phyloP scores from a whole-genome alignment of 2,329 filamentous ascomycete genomes.

The Lasiodiplodia hormozganensis region DNA sequence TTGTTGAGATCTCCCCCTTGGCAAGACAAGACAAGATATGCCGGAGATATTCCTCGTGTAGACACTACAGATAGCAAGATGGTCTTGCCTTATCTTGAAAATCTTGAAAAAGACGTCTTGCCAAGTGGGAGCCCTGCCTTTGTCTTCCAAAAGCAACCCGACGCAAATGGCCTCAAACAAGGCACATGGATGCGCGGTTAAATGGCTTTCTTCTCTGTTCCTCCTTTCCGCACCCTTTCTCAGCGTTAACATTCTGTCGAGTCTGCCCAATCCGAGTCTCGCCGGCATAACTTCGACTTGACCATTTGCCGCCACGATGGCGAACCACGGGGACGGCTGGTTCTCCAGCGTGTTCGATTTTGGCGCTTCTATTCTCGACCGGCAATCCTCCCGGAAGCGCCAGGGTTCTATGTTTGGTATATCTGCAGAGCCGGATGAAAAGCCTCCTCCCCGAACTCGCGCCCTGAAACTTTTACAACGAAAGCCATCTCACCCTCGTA shows the following conservation, averaged over 20 bases:
- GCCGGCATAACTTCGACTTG: neutral
- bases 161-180: neutral
- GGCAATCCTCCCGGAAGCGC: neutral
- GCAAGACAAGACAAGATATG: too few species aligned
- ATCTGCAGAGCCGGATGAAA: neutral
- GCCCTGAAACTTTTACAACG: neutral
- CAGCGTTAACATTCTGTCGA: neutral
- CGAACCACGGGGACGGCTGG: neutral
- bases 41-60: too few species aligned
- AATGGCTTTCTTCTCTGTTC: neutral
- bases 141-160: conserved; percentile 1
- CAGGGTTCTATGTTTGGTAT: neutral
- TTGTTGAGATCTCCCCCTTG: neutral
- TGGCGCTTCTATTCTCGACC: neutral
- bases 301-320: neutral
- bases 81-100: too few species aligned
- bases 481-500: neutral
- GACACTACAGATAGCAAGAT: too few species aligned
- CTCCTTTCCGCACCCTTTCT: neutral
- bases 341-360: neutral
- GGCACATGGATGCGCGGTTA: neutral
- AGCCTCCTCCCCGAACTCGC: neutral
- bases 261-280: neutral
- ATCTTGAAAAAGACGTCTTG: too few species aligned
- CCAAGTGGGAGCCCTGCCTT: neutral